Evolutionary conservation across 805 yeast species (phyloP), one percentile per base, ranked within the genome.

Genomic region (Brettanomyces bruxellensis): DNA sequence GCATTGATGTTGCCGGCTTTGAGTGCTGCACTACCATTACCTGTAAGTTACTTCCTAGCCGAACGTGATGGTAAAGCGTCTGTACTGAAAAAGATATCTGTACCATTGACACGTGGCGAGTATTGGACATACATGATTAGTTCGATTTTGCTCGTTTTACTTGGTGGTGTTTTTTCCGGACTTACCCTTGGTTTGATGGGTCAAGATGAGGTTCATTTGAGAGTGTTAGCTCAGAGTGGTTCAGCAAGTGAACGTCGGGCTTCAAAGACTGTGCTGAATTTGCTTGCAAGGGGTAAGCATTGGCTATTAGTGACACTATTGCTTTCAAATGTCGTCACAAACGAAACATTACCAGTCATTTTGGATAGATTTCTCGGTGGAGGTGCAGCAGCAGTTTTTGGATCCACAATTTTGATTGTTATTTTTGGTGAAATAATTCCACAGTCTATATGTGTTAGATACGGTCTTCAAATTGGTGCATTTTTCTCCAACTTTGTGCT

Each of bases 151-250:
- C 69, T 86, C 24, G 95, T 86, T 1, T 57, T 87, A 34, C 69
- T 84, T 4, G 95, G 95, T 48, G 95, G 95, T 54, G 81, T 85
- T n/a, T 87, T 87, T 71, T 95, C 95, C 4, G 95, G 95, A 6
- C 72, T 91, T 39, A 93, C 99, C n/a, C 70, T 91, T 43, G 98
- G 93, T 2, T 74, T 91, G 9, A 91, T 91, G 99, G 98, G 98
- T 54, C 98, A 91, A 65, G 98, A 91, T 64, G 98, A 91, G 64
- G 91, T 91, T 24, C 87, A 90, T 57, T 72, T 91, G 50, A 91
- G 87, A 64, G 99, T 91, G 11, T 83, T 91, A 50, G 81, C 89
- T 46, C 79, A 84, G 41, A 79, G 89, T n/a, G 98, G 99, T n/a
- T 81, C 83, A 12, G 62, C 72, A 1, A 53, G 59, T 5, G 97